Base-by-base conservation (phyloP, 768 basidiomycete species). In the Piloderma croceum region DNA sequence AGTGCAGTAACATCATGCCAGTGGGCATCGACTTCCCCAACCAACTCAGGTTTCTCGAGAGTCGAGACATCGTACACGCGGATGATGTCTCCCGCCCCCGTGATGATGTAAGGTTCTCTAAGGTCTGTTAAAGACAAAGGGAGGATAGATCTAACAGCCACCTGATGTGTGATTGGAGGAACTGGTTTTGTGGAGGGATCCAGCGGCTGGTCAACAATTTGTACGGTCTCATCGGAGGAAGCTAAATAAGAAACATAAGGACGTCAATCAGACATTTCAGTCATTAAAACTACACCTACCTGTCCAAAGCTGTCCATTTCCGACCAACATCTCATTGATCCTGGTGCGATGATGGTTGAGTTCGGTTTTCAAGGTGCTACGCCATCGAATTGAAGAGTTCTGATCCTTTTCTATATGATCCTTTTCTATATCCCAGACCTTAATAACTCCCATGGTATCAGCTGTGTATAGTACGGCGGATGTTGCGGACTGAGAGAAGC, bases 371-470 rank as follows among this genome's bases (percentile, higher is more conserved):
- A 77, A 54, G 4, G 64, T 65, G 49, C 66, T 62, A 33, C 61
- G 61, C 80, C 83, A 81, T 32, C 76, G 65, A 2, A 71, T 61
- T 2, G 54, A 44, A 10, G 34, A 9, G 1, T 42, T 46, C 12
- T 52, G 60, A 7, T 42, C 52, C 39, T 70, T 69, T 48, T 74
- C 74, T n/a, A n/a, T n/a, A n/a, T n/a, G n/a, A n/a, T n/a, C n/a
- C 39, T 56, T 61, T 34, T 62, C 61, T 36, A 94, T 53, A 19
- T 74, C 63, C 93, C 93, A 99, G 21, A 79, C 62, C 44, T 83
- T 87, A 56, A 97, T 79, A 7, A 85, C 58, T 2, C 94, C 96
- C 82, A 98, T 87, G 3, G 89, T 93, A 60, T 98, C 94, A 6
- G 77, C 90, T 0, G 90, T 90, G 57, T 83, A 88, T 4, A 98